phyloP scores from a whole-genome alignment of 2,329 filamentous ascomycete genomes.

The Calonectria pauciramosa region DNA sequence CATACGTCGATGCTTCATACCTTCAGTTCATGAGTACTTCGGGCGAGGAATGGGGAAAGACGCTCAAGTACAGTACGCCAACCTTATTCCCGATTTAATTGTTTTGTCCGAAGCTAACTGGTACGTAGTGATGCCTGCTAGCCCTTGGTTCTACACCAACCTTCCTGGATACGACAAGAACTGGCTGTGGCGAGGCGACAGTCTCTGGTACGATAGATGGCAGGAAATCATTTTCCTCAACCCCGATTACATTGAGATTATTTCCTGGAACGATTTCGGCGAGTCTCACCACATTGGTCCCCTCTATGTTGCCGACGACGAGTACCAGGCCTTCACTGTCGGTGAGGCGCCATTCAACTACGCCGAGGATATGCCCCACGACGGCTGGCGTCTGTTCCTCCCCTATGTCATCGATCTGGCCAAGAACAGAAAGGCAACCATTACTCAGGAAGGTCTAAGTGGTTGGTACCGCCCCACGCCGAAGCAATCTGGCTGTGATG shows the following conservation, averaged over 20 bases:
- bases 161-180: conserved; percentile 19
- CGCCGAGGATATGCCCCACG: conserved; percentile 6
- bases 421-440: conserved; percentile 8
- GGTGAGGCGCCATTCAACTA: conserved; percentile 10
- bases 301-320: background rate
- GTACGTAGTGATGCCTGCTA: conserved; percentile 11
- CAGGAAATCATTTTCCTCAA: conserved; percentile 14
- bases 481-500: conserved; percentile 10
- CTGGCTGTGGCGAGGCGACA: conserved; percentile 1
- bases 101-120: background rate
- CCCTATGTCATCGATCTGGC: background rate
- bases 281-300: conserved; percentile 13
- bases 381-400: conserved; percentile 1
- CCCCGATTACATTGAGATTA: conserved; percentile 11
- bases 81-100: background rate
- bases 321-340: background rate
- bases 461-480: conserved; percentile 8
- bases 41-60: background rate
- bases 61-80: background rate
- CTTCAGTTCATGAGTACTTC: conserved; percentile 7
- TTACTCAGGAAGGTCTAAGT: background rate
- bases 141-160: conserved; percentile 16
- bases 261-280: conserved; percentile 14
- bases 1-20: conserved; percentile 19
- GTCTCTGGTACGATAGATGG: conserved; percentile 12